These are phyloP conservation scores for Cenococcum geophilum DNA, from an alignment of 495 filamentous ascomycete species.

Conservation along the genomic window DNA sequence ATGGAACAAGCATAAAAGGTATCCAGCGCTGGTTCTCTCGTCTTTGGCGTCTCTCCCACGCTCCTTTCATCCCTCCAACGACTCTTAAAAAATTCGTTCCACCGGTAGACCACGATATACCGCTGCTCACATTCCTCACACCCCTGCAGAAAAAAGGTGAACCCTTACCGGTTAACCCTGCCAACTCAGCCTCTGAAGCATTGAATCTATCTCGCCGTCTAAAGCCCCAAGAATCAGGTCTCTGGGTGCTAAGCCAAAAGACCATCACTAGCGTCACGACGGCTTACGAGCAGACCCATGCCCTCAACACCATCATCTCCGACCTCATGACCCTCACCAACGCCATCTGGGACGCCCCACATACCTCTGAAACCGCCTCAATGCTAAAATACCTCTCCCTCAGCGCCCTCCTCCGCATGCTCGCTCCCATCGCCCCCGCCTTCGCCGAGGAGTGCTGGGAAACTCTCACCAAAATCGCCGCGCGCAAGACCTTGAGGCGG, in stretches of 20 bases:
- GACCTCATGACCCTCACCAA: constrained; percentile 78
- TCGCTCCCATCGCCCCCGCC: constrained; percentile 71
- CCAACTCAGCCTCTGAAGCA: too few relatives aligned
- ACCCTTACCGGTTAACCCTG: neutral
- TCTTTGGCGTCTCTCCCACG: constrained; percentile 48
- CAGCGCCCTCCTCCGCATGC: constrained; percentile 54
- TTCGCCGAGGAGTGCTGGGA: constrained; percentile 77
- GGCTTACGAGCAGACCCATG: constrained; percentile 62
- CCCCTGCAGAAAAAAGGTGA: neutral
- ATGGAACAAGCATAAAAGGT: constrained; percentile 73
- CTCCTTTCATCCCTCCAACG: neutral
- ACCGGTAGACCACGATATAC: neutral
- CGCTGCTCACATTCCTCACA: neutral
- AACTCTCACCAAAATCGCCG: constrained; percentile 38
- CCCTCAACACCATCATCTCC: constrained; percentile 75
- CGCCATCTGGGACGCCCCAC: constrained; percentile 43
- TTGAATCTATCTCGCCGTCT: constrained; percentile 5
- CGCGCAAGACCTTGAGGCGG: neutral
- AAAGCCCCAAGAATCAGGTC: constrained; percentile 25
- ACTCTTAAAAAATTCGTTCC: neutral
- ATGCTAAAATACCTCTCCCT: constrained; percentile 40
- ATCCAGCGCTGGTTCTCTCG: constrained; percentile 72
- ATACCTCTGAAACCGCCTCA: constrained; percentile 14
- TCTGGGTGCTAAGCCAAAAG: constrained; percentile 59
- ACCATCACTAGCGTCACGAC: constrained; percentile 62